Base-by-base conservation (phyloP, 2,329 filamentous ascomycete genomes). In the Aspergillus spinulosporus region DNA sequence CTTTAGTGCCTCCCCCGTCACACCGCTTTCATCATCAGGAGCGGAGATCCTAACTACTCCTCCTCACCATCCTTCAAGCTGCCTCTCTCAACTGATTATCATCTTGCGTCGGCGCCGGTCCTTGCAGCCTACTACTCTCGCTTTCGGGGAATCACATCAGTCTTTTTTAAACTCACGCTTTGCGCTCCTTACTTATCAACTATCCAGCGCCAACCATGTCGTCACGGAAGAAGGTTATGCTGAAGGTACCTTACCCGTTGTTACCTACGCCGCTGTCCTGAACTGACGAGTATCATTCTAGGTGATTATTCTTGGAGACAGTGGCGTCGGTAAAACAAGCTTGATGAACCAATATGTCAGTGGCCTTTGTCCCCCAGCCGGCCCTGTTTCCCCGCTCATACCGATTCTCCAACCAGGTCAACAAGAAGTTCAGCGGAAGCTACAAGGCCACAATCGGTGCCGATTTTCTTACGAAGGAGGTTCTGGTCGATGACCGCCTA, bases 311-410 rank as follows among this genome's bases (percentile, higher is more conserved):
- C 88, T 99, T 67, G 94, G 94, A 68, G 94, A 99, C 77, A 97
- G 93, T 77, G 94, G 94, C 79, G 94, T 99, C 61, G 94, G 94
- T 75, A 99, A 99, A 84, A 99, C 94, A 60, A 97, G 92, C 78
- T 87, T 99, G 85, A 99, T 99, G 94, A 99, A 99, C 81, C 94
- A 99, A 97, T 99, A 97, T 90, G 94, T 97, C 86, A 76, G 89
- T 68, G 56, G 56, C 61, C 60, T 48, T 45, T 52, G 32, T 8
- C 31, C 46, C 45, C 40, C 49, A n/a, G 31, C 12, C n/a, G 5
- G 29, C 29, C 29, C 11, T 43, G 21, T 40, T 56, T 42, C 50
- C 54, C 53, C 66, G 67, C 59, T 42, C 11, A 57, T 37, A 28
- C 44, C 49, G 21, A 40, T 39, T 53, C 45, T 26, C 28, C 31